phyloP scores from a whole-genome alignment of 2,329 filamentous ascomycete genomes.

The Diplocarpon rosae region DNA sequence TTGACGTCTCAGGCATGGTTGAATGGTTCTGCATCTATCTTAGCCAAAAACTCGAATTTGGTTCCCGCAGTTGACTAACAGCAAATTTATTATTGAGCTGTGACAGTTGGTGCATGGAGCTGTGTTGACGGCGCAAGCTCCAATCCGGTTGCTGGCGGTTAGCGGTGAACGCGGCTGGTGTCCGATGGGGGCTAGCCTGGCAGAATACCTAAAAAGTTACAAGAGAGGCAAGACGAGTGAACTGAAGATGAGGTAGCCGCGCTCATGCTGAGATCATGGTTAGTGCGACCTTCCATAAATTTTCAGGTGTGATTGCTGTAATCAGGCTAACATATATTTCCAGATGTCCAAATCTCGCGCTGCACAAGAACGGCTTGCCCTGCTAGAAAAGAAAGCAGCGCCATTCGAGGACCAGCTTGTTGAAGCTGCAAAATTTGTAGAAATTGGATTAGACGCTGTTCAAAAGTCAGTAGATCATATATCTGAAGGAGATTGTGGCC shows the following conservation, averaged over 20 bases:
- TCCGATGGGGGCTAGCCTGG: constrained; percentile 6
- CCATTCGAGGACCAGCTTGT: constrained; percentile 27
- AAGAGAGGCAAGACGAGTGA: background rate
- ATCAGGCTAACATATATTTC: constrained; percentile 3
- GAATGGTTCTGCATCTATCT: constrained; percentile 1
- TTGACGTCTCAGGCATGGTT: constrained; percentile 25
- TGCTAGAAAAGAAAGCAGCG: constrained; percentile 27
- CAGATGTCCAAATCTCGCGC: constrained; percentile 24
- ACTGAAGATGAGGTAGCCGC: background rate
- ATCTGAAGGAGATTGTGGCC: background rate
- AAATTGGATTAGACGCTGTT: constrained; percentile 19
- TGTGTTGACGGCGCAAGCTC: constrained; percentile 2
- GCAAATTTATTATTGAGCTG: constrained; percentile 4
- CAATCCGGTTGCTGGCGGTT: constrained; percentile 3
- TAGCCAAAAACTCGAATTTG: background rate
- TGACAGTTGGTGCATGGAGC: background rate
- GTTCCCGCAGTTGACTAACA: constrained; percentile 11
- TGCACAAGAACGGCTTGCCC: constrained; percentile 25
- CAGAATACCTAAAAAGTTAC: background rate
- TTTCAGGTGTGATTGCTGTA: no score
- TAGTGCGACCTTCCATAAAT: background rate
- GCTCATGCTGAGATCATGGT: constrained; percentile 11
- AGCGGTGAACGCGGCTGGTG: constrained; percentile 1
- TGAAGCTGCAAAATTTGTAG: constrained; percentile 27
- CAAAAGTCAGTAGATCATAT: constrained; percentile 6